Evolutionary conservation across 2,329 filamentous ascomycete species (phyloP).

Genomic region (Pezicula radicicola): DNA sequence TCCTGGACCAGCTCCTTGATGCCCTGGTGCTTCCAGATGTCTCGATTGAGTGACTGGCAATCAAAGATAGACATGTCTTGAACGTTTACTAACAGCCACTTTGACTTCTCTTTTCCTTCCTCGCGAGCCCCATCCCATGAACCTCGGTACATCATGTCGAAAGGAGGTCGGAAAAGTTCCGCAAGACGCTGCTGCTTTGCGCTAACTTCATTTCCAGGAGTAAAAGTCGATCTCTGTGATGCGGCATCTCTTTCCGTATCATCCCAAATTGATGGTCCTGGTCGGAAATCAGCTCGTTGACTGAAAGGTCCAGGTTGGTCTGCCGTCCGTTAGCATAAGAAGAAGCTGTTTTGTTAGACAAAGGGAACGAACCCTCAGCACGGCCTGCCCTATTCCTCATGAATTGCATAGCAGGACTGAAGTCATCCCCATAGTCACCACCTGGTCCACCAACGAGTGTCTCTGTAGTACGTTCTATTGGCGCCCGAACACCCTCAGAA

Average conservation of each 20-base stretch:
- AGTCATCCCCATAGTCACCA: slow-evolving; percentile 44
- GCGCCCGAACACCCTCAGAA: slow-evolving; percentile 73
- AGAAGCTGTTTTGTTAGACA: no score
- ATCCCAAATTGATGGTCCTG: slow-evolving; percentile 45
- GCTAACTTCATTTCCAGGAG: slow-evolving; percentile 63
- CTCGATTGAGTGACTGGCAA: slow-evolving; percentile 89
- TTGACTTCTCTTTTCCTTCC: slow-evolving; percentile 81
- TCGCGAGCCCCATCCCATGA: slow-evolving; percentile 84
- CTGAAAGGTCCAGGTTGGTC: slow-evolving; percentile 65
- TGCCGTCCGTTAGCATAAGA: slow-evolving; percentile 18
- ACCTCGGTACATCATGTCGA: slow-evolving; percentile 78
- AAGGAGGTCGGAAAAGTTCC: slow-evolving; percentile 89
- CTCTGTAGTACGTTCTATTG: slow-evolving; percentile 88
- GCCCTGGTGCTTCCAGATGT: slow-evolving; percentile 87
- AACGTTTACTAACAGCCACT: slow-evolving; percentile 94
- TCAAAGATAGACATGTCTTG: slow-evolving; percentile 93
- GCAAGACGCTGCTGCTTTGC: slow-evolving; percentile 76
- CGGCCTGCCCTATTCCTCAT: slow-evolving; percentile 30
- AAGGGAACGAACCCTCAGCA: slow-evolving; percentile 14
- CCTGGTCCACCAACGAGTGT: slow-evolving; percentile 76
- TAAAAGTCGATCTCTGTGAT: slow-evolving; percentile 51
- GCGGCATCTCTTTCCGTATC: slow-evolving; percentile 40
- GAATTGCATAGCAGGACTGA: slow-evolving; percentile 20
- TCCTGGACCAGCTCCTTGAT: slow-evolving; percentile 80
- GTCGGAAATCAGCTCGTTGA: slow-evolving; percentile 39